A percentile compares a stretch with the other conserved stretches of the same genome.
Conservation (phyloP, 352 stramenopile species). For the Blastocystis sp. region DNA sequence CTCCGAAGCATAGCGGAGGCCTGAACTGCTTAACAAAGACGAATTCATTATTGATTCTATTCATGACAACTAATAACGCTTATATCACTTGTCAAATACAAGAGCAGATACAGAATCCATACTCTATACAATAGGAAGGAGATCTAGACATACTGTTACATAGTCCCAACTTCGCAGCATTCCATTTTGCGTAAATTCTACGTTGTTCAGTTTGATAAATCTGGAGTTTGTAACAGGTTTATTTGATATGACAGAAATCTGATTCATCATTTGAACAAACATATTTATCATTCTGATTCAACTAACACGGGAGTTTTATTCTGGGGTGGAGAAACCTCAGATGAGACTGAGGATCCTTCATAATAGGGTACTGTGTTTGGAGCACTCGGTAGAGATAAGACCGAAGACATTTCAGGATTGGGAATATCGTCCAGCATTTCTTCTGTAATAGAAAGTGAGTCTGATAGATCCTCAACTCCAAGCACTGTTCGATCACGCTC, state of each 20-base stretch:
- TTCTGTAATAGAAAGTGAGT: not conserved
- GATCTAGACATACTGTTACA: not conserved
- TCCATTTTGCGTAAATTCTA: not conserved
- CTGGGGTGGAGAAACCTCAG: no score
- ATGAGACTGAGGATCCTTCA: no score
- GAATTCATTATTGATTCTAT: conserved; percentile 41
- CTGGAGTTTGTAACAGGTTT: not conserved
- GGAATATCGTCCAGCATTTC: not conserved
- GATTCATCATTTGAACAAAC: not conserved
- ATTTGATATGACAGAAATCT: not conserved
- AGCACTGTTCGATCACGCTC: not conserved
- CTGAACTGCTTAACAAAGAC: conserved; percentile 15
- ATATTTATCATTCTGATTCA: not conserved
- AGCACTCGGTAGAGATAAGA: no score
- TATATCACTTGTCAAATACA: conserved; percentile 11
- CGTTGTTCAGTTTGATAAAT: conserved; percentile 24
- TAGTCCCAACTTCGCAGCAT: conserved; percentile 7
- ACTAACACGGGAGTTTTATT: not conserved
- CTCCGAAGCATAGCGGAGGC: conserved; percentile 17
- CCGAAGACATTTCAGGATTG: no score
- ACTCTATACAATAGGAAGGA: not conserved
- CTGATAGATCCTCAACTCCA: not conserved
- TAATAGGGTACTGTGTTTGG: no score
- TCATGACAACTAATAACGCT: not conserved
- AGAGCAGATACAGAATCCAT: conserved; percentile 46